Base-by-base conservation (phyloP, 1,284 basidiomycete genomes). In the Cutaneotrichosporon sp. region DNA sequence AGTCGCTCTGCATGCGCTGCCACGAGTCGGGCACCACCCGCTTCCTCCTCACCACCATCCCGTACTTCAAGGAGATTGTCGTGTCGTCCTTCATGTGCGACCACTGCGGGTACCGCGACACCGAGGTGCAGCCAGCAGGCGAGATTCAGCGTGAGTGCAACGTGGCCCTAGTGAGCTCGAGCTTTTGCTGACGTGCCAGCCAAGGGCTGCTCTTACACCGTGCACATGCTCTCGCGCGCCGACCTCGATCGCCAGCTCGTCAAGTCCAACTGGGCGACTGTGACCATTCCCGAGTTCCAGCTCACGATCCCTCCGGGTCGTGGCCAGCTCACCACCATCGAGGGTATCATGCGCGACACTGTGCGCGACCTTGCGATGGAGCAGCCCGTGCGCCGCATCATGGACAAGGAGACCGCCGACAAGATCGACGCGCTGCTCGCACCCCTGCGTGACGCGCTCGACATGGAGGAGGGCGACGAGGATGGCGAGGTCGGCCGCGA, bases 71-170 rank as follows among this genome's bases (percentile, higher is more conserved):
- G 60, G 92, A 99, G 80, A 89, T 99, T 59, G 91, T 99, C 70
- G 87, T 99, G 62, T 93, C 95, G 86, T 95, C 92, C 47, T 99
- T 99, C 83, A 85, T 87, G 62, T 99, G 97, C 78, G 91, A 95
- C 58, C 88, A 94, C 76, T 99, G 97, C 72, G 94, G 93, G 22
- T 82, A 85, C 70, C 80, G 85, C 46, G 98, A 99, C 80, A 99
- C 95, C 74, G 95, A 99, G 80, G 90, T 97, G 53, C 94, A 98
- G 74, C 87, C 90, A 10, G 97, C 97, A 0, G 91, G 92, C 8
- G 79, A 85, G 63, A 95, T 98, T 62, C 86, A 92, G 82, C 87
- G 93, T 92, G 70, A 68, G 87, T 81, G 22, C 9, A n/a, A 11
- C 51, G 29, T 25, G 24, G 20, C 10, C n/a, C 8, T 11, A 5